A percentile compares a stretch with the other conserved stretches of the same genome.
phyloP scores from a whole-genome alignment of 345 rosid species.

The Hibiscus syriacus region DNA sequence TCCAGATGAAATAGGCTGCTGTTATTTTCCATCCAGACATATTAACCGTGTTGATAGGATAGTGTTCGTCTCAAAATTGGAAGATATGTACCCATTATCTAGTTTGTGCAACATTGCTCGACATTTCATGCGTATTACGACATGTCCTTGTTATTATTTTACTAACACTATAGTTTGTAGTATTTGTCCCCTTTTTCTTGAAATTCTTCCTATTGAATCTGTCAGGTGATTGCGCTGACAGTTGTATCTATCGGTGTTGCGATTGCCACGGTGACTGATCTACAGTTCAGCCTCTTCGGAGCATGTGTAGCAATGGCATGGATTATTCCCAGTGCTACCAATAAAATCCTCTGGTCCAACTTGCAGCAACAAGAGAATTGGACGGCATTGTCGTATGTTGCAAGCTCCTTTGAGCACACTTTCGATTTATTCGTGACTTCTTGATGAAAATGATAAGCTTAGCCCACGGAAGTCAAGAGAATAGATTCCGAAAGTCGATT shows the following conservation, averaged over 20 bases:
- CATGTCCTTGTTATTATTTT: too few relatives aligned
- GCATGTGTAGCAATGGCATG: constrained; percentile 86
- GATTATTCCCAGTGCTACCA: constrained; percentile 89
- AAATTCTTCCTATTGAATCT: constrained; percentile 10
- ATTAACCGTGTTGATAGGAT: too few relatives aligned
- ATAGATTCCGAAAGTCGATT: neutral
- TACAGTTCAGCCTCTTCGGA: constrained; percentile 85
- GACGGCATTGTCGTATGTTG: constrained; percentile 87
- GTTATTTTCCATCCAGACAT: too few relatives aligned
- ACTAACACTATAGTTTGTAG: too few relatives aligned
- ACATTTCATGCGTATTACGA: neutral
- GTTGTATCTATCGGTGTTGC: constrained; percentile 85
- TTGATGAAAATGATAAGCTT: neutral
- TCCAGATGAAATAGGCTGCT: too few relatives aligned
- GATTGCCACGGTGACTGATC: constrained; percentile 88
- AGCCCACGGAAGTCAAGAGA: neutral
- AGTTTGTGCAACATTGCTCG: neutral
- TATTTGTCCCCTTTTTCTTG: neutral
- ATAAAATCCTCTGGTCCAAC: constrained; percentile 92
- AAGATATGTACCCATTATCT: too few relatives aligned
- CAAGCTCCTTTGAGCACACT: constrained; percentile 2
- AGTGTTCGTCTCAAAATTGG: too few relatives aligned
- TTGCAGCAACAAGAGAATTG: constrained; percentile 89
- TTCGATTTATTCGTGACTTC: neutral
- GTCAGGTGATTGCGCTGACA: constrained; percentile 71